Base-by-base conservation (phyloP, 306 rosid species). In the Malus asiatica region DNA sequence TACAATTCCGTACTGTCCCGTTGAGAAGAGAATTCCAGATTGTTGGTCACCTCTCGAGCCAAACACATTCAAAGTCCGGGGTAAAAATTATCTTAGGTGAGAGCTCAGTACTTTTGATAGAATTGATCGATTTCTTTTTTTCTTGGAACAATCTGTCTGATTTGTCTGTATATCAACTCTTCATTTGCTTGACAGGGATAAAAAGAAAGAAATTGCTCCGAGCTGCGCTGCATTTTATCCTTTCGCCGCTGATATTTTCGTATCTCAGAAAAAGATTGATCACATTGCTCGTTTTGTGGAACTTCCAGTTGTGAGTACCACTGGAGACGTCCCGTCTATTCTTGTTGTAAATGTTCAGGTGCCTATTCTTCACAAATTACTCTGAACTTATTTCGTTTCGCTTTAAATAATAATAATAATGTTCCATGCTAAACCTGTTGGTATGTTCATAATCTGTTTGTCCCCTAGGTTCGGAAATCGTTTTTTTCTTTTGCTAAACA, bases 331-430 rank as follows among this genome's bases (percentile, higher is more conserved):
- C 66, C 99, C 99, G 79, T 83, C 96, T 70, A 84, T 89, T 84
- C 97, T 95, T 66, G 86, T 95, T 48, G 90, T 95, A 66, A 95
- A 95, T 79, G 48, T 92, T 84, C 98, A 95, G 98, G 98, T 95
- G 77, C 52, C 60, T 72, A 65, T 69, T 29, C 18, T 60, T 68
- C 57, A 45, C 2, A 63, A 63, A 10, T 20, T 59, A 76, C 60
- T 25, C 68, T 45, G 19, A 58, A 12, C 35, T 57, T 74, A 23
- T 68, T n/a, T 73, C 4, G 20, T 68, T 22, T 51, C 65, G 3
- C 22, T 55, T 81, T 69, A 44, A 2, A 14, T 72, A 7, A 35
- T 57, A 7, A 35, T 57, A 19, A 38, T 57, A 53, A 22, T 14
- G 23, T 58, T 16, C 57, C 14, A 14, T 63, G 70, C 60, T 13